Evolutionary conservation across 2,329 filamentous ascomycete species (phyloP), one percentile per base, ranked within the genome.

Genomic region (Aspergillus latus): DNA sequence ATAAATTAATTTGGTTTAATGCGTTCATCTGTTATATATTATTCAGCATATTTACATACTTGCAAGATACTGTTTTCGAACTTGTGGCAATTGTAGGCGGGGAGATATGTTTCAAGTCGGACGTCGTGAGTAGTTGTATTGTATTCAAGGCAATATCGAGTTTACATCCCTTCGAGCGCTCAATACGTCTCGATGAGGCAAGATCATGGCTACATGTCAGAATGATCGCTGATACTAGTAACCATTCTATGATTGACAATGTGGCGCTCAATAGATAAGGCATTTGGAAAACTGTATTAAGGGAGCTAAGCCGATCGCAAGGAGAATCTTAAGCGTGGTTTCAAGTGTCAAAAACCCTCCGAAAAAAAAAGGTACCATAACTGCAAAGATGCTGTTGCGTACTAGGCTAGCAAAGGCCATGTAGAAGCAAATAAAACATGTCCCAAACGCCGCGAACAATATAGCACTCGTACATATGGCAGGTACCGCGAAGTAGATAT

Each of bases 1-100:
- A 67, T 81, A 66, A 60, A 49, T 61, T 13, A 21, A 7, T 34
- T 26, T 53, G 57, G 42, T 8, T 21, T 34, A 46, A 39, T 54
- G 28, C 26, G 43, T 51, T 42, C 16, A 4, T 21, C 39, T 53
- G 21, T 54, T 49, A 52, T 51, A 51, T 50, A 55, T 48, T 34
- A 48, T 54, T 37, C 26, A 21, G 28, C 44, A 21, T 21, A 48
- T 45, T 28, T 32, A 49, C 26, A n/a, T 43, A 26, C 37, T 21
- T 30, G 13, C 42, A 43, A 49, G 29, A 34, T 30, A 49, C 26
- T 13, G 16, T 15, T 26, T 8, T 45, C 13, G 42, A 26, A 29
- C 32, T 45, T 34, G 21, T 21, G 21, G 21, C 21, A 21, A 21
- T 21, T 21, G 21, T 21, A 21, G 21, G 21, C 21, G 21, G 21